phyloP scores from a whole-genome alignment of 1,284 basidiomycete species.

The Athelia psychrophila region DNA sequence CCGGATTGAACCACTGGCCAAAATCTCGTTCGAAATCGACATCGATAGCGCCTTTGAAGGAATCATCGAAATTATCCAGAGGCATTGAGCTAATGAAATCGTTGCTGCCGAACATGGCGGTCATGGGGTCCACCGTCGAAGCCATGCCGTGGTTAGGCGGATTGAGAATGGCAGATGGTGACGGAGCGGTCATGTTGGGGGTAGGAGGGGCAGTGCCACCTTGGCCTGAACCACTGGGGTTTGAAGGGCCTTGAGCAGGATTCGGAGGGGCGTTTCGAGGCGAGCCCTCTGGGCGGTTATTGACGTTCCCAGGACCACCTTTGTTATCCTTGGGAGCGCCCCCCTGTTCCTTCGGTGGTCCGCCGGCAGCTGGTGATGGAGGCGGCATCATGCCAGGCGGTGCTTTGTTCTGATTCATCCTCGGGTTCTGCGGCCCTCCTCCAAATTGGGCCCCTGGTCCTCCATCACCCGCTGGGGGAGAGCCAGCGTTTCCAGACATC shows the following conservation, averaged over 20 bases:
- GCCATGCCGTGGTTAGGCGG: slow-evolving; percentile 1
- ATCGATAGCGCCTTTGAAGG: slow-evolving; percentile 42
- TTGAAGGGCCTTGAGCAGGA: slow-evolving; percentile 5
- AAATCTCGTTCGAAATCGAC: slow-evolving; percentile 67
- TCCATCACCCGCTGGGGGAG: slow-evolving; percentile 36
- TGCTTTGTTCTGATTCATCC: slow-evolving; percentile 32
- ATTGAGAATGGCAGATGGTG: slow-evolving; percentile 40
- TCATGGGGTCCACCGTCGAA: slow-evolving; percentile 19
- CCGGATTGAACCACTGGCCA: slow-evolving; percentile 64
- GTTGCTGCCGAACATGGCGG: slow-evolving; percentile 27
- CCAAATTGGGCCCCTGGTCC: slow-evolving; percentile 25
- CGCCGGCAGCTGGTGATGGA: slow-evolving; percentile 40
- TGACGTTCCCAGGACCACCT: slow-evolving; percentile 12
- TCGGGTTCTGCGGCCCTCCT: slow-evolving; percentile 29
- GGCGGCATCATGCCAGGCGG: slow-evolving; percentile 46
- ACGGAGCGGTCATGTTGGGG: slow-evolving; percentile 43
- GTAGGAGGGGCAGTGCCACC: slow-evolving; percentile 45
- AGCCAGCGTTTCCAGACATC: slow-evolving; percentile 23
- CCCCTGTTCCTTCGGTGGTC: slow-evolving; percentile 37
- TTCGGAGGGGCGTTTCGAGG: slow-evolving; percentile 40
- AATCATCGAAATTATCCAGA: slow-evolving; percentile 39
- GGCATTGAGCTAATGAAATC: slow-evolving; percentile 42
- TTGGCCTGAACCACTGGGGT: slow-evolving; percentile 11
- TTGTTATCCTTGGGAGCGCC: slow-evolving; percentile 25
- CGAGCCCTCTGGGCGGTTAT: slow-evolving; percentile 37